Percentiles rank a stretch among this genome's conserved stretches.
Conservation (phyloP, 768 basidiomycete species). For the Mycena vitilis region DNA sequence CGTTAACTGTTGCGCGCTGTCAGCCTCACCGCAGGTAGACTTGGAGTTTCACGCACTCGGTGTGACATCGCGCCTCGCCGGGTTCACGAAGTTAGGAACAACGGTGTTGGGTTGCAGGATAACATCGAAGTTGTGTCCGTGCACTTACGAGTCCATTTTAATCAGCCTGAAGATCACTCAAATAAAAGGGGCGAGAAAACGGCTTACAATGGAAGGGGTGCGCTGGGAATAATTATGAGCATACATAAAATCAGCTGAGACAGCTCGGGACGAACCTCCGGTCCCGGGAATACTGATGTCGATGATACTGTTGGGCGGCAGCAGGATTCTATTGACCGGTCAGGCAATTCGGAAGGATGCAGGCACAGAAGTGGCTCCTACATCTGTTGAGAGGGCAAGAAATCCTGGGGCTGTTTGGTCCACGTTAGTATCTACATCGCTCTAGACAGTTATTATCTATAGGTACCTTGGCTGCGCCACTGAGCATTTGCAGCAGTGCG, state of each 20-base stretch:
- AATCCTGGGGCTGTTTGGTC: no score
- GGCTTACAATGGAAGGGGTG: conserved; percentile 13
- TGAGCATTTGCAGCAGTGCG: conserved; percentile 3
- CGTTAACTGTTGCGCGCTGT: background rate
- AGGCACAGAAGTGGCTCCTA: no score
- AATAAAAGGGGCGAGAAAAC: no score
- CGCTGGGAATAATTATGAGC: no score
- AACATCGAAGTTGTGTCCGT: conserved; percentile 15
- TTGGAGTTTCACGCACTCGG: background rate
- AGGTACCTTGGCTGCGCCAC: conserved; percentile 1
- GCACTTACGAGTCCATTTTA: conserved; percentile 1
- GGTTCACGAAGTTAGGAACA: conserved; percentile 2
- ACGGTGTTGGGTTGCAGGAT: background rate
- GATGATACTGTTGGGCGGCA: background rate
- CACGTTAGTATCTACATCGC: no score
- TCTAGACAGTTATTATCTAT: no score
- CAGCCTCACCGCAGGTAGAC: no score
- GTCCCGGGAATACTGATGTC: conserved; percentile 7
- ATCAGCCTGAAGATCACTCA: no score
- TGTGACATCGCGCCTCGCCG: conserved; percentile 1
- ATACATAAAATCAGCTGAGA: no score
- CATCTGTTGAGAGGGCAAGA: conserved; percentile 6
- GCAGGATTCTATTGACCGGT: background rate
- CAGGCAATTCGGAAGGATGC: no score
- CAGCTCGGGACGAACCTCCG: background rate